Evolutionary conservation across 2,329 filamentous ascomycete genomes (phyloP), one percentile per base, ranked within the genome.

Genomic region (Scedosporium apiospermum): DNA sequence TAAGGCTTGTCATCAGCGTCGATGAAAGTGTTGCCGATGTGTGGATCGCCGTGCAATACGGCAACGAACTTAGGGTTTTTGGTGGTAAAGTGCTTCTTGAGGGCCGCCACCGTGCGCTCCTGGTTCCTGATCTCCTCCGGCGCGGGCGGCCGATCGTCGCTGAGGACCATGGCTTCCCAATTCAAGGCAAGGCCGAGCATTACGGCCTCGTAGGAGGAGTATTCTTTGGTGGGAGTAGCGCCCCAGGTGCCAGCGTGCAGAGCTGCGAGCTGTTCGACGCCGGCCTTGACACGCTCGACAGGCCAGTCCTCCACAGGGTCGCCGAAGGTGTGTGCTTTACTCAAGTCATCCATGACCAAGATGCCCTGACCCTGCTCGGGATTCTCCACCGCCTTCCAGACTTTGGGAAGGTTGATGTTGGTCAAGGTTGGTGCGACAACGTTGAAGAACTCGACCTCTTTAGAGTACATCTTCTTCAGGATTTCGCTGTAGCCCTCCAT

Each of bases 401-500:
- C 69, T 57, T 67, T 74, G 21, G 74, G 74, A 58, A 71, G 73
- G 57, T 66, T 64, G 69, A 74, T 66, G 34, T 68, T 67, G 26
- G 76, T 65, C 34, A 38, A 38, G 1, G 49, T 63, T 2, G 75
- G 73, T 0, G 73, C 73, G 6, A 76, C 65, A 63, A 71, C 70
- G 1, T 66, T 62, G 65, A 74, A 76, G 66, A 77, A 77, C 2
- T 73, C 69, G 53, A 73, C 71, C 64, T 77, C 75, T 18, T 71
- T 72, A 65, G 70, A 69, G 2, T 68, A 70, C 41, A 73, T 60
- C 58, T 64, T 67, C 26, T 71, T 58, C 6, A 69, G 71, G 68
- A 69, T 71, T 3, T 74, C 71, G 34, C 34, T 38, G 10, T 38
- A 38, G 34, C 34, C 34, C 27, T 72, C 71, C 7, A 71, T 60